phyloP scores from a whole-genome alignment of 345 rosid genomes.

The Schrenkiella parvula region DNA sequence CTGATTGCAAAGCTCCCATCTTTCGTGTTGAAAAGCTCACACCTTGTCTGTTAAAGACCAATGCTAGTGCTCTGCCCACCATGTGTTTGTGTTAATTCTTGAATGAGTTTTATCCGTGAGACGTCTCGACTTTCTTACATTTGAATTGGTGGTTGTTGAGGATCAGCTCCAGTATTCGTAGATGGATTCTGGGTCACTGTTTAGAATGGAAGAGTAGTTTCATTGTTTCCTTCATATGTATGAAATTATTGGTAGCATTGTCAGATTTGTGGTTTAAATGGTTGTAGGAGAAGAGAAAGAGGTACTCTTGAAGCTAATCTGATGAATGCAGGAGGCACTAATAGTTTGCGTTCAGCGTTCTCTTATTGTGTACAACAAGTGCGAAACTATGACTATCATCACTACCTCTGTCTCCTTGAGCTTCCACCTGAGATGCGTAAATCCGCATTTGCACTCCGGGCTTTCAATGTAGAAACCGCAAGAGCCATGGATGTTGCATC shows the following conservation, averaged over 20 bases:
- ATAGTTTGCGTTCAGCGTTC: slow-evolving; percentile 63
- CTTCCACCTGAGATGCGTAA: slow-evolving; percentile 76
- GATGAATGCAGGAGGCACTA: slow-evolving; percentile 64
- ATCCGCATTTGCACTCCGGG: slow-evolving; percentile 86
- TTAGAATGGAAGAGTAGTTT: neutral
- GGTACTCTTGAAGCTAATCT: slow-evolving; percentile 1
- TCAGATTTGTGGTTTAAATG: neutral
- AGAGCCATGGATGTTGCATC: slow-evolving; percentile 95
- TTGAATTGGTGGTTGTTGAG: neutral
- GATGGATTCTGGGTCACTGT: neutral
- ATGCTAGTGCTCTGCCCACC: slow-evolving; percentile 6
- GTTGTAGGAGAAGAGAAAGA: slow-evolving; percentile 10
- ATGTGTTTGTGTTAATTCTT: slow-evolving; percentile 30
- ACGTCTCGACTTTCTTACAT: neutral
- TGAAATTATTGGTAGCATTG: neutral
- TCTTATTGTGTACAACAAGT: slow-evolving; percentile 87
- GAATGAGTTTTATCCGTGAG: neutral
- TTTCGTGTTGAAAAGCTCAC: neutral
- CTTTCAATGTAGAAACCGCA: slow-evolving; percentile 92
- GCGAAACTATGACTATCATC: slow-evolving; percentile 89
- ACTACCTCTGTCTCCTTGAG: slow-evolving; percentile 92
- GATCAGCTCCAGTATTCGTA: neutral
- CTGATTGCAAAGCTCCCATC: neutral
- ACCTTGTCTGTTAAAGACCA: neutral
- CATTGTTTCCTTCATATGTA: neutral